Percentiles rank a stretch among this genome's conserved stretches.
These are phyloP conservation scores for Fraxinus velutina DNA, from an alignment of 305 asterid genomes.

Conservation along the genomic window DNA sequence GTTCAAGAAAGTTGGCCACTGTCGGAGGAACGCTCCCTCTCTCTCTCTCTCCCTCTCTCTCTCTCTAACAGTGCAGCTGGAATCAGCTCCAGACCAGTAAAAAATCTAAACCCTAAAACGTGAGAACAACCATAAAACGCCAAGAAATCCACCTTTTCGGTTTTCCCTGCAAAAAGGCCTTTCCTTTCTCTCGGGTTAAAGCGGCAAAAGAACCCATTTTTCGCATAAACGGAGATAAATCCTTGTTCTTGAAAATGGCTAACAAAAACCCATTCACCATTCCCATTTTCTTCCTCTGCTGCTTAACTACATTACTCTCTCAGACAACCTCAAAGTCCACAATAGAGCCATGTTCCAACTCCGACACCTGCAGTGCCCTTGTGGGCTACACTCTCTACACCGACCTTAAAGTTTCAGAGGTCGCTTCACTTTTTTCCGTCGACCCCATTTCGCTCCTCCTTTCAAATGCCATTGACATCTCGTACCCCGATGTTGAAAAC, in stretches of 20 bases:
- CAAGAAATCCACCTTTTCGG: neutral
- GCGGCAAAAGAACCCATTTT: neutral
- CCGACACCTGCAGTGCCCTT: conserved; percentile 68
- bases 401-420: conserved; percentile 88
- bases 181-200: neutral
- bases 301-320: conserved; percentile 29
- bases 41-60: neutral
- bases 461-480: conserved; percentile 69
- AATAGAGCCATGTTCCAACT: conserved; percentile 85
- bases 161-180: neutral
- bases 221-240: neutral
- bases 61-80: conserved; percentile 13
- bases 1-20: neutral
- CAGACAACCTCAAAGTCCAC: conserved; percentile 64
- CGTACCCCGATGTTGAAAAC: conserved; percentile 79
- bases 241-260: conserved; percentile 15
- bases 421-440: conserved; percentile 70
- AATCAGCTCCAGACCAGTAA: conserved; percentile 1
- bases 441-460: conserved; percentile 85
- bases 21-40: neutral
- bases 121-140: neutral
- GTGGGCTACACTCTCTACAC: conserved; percentile 92
- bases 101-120: conserved; percentile 11
- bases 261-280: conserved; percentile 6
- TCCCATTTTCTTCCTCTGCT: conserved; percentile 20